Evolutionary conservation across 805 yeast genomes (phyloP), one percentile per base, ranked within the genome.

Genomic region (Candida suzukii): DNA sequence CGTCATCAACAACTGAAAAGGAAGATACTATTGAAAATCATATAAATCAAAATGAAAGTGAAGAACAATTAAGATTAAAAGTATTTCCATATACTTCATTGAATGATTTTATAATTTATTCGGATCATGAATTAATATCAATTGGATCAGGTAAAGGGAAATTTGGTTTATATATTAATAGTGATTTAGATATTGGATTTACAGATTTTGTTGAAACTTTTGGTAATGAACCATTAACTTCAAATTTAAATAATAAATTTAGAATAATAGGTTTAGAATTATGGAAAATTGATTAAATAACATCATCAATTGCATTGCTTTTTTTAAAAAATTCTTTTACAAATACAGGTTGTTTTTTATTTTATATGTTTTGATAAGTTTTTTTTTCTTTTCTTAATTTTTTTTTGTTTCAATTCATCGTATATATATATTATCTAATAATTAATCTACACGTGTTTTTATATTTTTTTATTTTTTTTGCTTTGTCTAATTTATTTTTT

Each of bases 71-170:
- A 48, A 68, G 85, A 41, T 77, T 90, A 57, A 76, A 78, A 56
- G 96, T 95, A 0, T 91, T 76, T 59, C 88, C 88, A 37, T 87
- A 82, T 59, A 88, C 97, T 1, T 95, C 96, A 0, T 53, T 83
- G 37, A 91, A 93, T 58, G 95, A 88, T 56, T 90, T 80, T 60
- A 73, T 86, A 35, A 78, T 91, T 16, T 87, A 85, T 57, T 86
- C 96, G 42, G 84, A 88, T 35, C 77, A 78, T 45, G 70, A 76
- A 21, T 88, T 79, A 53, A 66, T 93, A 26, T 81, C 95, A 18
- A 71, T 93, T 51, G 99, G 98, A 1, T 91, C 95, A 0, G 95
- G 96, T 1, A 82, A 83, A 51, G 97, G 97, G 2, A 87, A 85
- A 53, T 88, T 88, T 60, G 98, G 97, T 0, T 66, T 93, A 14